Conservation (phyloP, 2,329 filamentous ascomycete species). For the Alternaria sp. region DNA sequence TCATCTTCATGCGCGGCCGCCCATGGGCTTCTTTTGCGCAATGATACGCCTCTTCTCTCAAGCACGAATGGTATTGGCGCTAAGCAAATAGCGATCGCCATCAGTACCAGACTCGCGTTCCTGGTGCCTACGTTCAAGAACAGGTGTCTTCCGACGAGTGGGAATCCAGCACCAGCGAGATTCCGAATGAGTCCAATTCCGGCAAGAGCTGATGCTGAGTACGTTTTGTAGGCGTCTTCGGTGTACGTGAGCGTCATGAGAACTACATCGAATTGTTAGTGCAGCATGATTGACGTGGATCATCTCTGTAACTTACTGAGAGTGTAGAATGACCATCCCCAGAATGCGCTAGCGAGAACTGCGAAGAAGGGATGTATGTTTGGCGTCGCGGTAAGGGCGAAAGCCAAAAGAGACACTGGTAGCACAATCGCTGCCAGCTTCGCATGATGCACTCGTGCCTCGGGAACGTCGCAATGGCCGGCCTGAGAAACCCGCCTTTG, state of each 20-base stretch:
- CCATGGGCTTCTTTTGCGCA: constrained; percentile 49
- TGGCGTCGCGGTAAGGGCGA: constrained; percentile 45
- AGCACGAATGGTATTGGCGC: constrained; percentile 45
- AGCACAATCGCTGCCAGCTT: constrained; percentile 50
- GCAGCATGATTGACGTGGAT: neutral
- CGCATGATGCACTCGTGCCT: constrained; percentile 51
- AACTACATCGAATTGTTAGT: constrained; percentile 25
- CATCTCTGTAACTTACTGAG: constrained; percentile 39
- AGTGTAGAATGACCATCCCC: constrained; percentile 59
- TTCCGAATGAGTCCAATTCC: constrained; percentile 50
- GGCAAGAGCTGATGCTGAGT: constrained; percentile 51
- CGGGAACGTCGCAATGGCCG: constrained; percentile 47
- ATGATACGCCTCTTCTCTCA: constrained; percentile 38
- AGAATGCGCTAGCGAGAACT: constrained; percentile 57
- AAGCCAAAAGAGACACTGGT: constrained; percentile 42
- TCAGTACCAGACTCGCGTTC: constrained; percentile 40
- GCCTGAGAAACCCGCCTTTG: constrained; percentile 42
- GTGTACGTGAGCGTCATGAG: constrained; percentile 58
- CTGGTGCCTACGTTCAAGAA: constrained; percentile 40
- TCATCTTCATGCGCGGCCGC: constrained; percentile 48
- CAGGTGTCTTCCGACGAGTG: constrained; percentile 37
- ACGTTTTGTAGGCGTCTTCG: constrained; percentile 57
- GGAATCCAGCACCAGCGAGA: constrained; percentile 45
- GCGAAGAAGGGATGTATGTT: constrained; percentile 51
- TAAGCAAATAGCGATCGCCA: constrained; percentile 34